Evolutionary conservation across 805 yeast species (phyloP), one percentile per base, ranked within the genome.

Genomic region (Wickerhamomyces mucosus): DNA sequence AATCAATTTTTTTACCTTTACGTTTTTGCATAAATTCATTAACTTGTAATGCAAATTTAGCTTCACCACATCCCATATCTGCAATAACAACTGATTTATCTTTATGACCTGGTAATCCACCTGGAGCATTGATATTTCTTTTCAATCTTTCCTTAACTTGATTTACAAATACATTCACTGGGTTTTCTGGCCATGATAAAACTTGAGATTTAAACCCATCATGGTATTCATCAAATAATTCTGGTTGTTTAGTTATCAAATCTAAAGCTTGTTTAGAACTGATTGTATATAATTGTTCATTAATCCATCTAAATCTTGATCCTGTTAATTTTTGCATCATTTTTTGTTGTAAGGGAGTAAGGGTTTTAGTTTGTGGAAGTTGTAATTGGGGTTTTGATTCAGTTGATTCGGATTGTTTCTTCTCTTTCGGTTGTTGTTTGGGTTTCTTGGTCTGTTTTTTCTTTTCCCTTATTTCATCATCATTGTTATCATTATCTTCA

Each of bases 41-140:
- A 31, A 83, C 67, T 44, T 85, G 82, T 24, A 65, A 56, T 2
- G 95, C 76, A 28, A 92, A 67, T 46, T 82, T 81, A 0, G 97
- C 98, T 56, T 92, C 98, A 34, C 98, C 99, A 56, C 98, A 92
- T 9, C 98, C 99, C 97, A 92, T 89, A 59, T 92, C 98, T 0
- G 97, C 96, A 37, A 92, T 70, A 4, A 81, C 85, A 22, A 89
- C 75, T 37, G 69, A 67, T 28, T 65, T 70, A 15, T 51, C 51
- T 7, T 52, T 55, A 23, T 75, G 51, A 14, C 92, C 94, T 2
- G 96, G 96, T 34, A 88, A 66, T 3, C 96, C 97, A 41, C 97
- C 97, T 4, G 97, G 97, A 1, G 96, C 95, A 55, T 80, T 84
- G 5, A 86, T 74, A n/a, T 78, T 76, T 48, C 69, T 78, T 10